Base-by-base conservation (phyloP, 257 asterid genomes). In the Marsdenia floribunda region DNA sequence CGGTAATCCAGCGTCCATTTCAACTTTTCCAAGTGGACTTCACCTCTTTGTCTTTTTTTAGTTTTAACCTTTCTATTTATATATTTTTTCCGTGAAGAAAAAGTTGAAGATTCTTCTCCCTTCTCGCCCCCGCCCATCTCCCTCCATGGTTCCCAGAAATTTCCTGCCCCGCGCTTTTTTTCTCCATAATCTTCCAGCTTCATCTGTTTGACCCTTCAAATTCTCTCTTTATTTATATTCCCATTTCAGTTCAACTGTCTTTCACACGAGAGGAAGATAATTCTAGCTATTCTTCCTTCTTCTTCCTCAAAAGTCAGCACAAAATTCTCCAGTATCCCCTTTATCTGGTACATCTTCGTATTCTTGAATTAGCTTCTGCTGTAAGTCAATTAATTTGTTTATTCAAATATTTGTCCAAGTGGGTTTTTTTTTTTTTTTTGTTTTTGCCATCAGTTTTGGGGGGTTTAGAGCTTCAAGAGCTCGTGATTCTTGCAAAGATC, bases 121-220 rank as follows among this genome's bases (percentile, higher is more conserved):
- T 55, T 21, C 61, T 55, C 29, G 12, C 19, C 53, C 0, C 11
- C 33, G 1, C 33, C 33, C 33, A 29, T 29, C 33, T 29, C 5
- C 49, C 49, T 44, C 49, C 49, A 7, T 44, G n/a, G 73, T 68
- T 70, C 73, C 44, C 0, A 49, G 73, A 70, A 70, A 2, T 70
- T 70, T 70, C 73, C 44, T 49, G 21, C 73, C 46, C n/a, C 18
- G 0, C 9, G 13, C 14, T 47, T 70, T 44, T 44, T 11, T 44
- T 69, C 50, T 37, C 10, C 70, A 16, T 4, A 3, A 5, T 5
- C 70, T 47, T n/a, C 33, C 55, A 46, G 52, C 35, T 21, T 24
- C 22, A 69, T 50, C 44, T 66, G 52, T 0, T 38, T 66, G 71
- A 66, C 73, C 24, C 38, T 13, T 69, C 58, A n/a, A 44, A 46